Conservation (phyloP, 805 yeast species). For the Pichia rugopelliculosa region DNA sequence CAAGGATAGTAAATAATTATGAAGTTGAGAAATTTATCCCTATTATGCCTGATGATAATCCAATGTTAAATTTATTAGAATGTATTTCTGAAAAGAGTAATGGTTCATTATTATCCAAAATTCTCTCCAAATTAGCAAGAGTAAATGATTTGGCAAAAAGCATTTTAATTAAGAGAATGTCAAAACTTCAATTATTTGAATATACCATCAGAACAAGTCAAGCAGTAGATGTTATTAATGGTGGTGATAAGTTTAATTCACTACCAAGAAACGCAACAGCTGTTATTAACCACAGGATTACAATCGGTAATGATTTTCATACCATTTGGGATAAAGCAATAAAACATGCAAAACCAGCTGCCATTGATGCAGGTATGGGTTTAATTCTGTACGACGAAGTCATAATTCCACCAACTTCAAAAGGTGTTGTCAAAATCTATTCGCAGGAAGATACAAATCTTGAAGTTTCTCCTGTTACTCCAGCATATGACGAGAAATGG, state of each 20-base stretch:
- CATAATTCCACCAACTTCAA: slow-evolving; percentile 13
- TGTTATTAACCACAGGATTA: slow-evolving; percentile 51
- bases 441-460: slow-evolving; percentile 16
- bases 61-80: slow-evolving; percentile 47
- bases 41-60: slow-evolving; percentile 45
- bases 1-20: slow-evolving; percentile 46
- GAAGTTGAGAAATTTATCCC: slow-evolving; percentile 51
- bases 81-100: slow-evolving; percentile 51
- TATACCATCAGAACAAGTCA: slow-evolving; percentile 54
- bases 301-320: slow-evolving; percentile 27
- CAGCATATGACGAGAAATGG: slow-evolving; percentile 42
- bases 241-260: slow-evolving; percentile 73
- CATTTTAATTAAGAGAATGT: slow-evolving; percentile 26
- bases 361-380: slow-evolving; percentile 30
- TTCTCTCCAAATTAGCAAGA: slow-evolving; percentile 19
- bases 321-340: slow-evolving; percentile 41
- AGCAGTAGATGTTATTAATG: slow-evolving; percentile 57
- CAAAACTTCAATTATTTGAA: slow-evolving; percentile 18
- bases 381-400: slow-evolving; percentile 33
- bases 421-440: slow-evolving; percentile 20
- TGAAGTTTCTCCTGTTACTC: slow-evolving; percentile 40
- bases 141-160: slow-evolving; percentile 29
- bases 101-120: not conserved
- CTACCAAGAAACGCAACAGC: slow-evolving; percentile 56
- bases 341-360: slow-evolving; percentile 26